Evolutionary conservation across 805 yeast species (phyloP), one percentile per base, ranked within the genome.

Genomic region (Candida ficus): DNA sequence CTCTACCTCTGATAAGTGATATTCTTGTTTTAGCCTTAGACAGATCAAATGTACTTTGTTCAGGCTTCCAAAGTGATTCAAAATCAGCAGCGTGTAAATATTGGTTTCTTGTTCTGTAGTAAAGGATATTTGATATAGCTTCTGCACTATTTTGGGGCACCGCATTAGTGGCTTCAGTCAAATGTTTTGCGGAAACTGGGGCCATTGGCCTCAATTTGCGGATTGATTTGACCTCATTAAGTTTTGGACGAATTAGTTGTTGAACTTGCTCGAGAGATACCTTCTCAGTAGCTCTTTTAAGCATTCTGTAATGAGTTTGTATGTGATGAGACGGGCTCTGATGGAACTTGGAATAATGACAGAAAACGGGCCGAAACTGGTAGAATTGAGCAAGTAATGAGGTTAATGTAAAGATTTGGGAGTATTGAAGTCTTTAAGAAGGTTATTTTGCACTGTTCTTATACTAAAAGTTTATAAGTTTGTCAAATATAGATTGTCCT

Each of bases 1-100:
- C 63, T 38, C 89, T 56, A 11, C 74, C 73, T 42, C 77, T 70
- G 13, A 75, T 62, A 3, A 72, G 66, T n/a, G 58, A 57, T 37
- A 73, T 64, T 22, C 55, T 61, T 12, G 50, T 43, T 25, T 43
- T 33, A 35, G 38, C 45, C 23, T 49, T 43, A n/a, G 61, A 48
- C 27, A 53, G 48, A 23, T 63, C 65, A 41, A 63, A 54, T 10
- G 48, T 42, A 10, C 60, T 53, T 0, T 19, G 13, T 9, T 29
- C 19, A 5, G 18, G 20, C 11, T 75, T 73, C 38, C 57, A 67
- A 11, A 71, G 34, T 27, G 64, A 61, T 32, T 43, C 39, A 41
- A 75, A 68, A 49, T 76, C 80, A 1, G 62, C 47, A 5, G 55
- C 50, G 9, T 57, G 53, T 1, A 73, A 53, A 21, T 59, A 59